Percentiles rank a stretch among this genome's conserved stretches.
Conservation (phyloP, 192 early-diverging fungal species). For the Gamsiella multidivaricata region DNA sequence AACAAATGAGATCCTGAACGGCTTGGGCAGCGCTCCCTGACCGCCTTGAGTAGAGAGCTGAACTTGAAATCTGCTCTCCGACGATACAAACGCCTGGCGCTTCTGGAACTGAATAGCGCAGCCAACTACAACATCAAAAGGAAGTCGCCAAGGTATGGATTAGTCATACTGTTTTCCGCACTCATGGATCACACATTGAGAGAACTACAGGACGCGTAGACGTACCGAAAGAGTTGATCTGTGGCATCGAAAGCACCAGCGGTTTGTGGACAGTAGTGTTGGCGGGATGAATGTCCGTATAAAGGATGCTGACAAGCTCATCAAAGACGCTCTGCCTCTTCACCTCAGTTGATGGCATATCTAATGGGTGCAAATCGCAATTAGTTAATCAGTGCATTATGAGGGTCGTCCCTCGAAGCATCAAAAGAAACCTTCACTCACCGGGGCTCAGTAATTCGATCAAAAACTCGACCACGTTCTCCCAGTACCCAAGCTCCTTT, state of each 20-base stretch:
- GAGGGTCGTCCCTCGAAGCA: no score
- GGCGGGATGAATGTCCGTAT: conserved; percentile 26
- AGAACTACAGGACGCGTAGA: conserved; percentile 35
- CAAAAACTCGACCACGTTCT: conserved; percentile 71
- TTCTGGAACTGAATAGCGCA: conserved; percentile 62
- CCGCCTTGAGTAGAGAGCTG: conserved; percentile 51
- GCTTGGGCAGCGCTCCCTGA: conserved; percentile 55
- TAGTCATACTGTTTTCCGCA: conserved; percentile 27
- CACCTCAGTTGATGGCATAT: conserved; percentile 52
- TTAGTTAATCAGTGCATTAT: background rate
- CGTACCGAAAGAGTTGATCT: conserved; percentile 70
- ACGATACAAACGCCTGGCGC: conserved; percentile 64
- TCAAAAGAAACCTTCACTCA: conserved; percentile 9
- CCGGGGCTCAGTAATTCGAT: conserved; percentile 76
- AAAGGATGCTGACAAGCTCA: conserved; percentile 30
- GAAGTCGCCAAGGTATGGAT: conserved; percentile 24
- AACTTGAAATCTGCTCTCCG: conserved; percentile 70
- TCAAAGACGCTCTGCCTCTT: conserved; percentile 42
- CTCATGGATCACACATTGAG: background rate
- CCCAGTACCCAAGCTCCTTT: conserved; percentile 68
- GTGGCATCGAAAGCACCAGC: conserved; percentile 65
- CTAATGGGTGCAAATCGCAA: conserved; percentile 14
- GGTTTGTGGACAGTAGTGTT: conserved; percentile 40
- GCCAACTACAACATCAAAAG: conserved; percentile 20
- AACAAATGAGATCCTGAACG: conserved; percentile 60